Evolutionary conservation across 345 rosid species (phyloP).

Genomic region (Capsella bursapastoris): DNA sequence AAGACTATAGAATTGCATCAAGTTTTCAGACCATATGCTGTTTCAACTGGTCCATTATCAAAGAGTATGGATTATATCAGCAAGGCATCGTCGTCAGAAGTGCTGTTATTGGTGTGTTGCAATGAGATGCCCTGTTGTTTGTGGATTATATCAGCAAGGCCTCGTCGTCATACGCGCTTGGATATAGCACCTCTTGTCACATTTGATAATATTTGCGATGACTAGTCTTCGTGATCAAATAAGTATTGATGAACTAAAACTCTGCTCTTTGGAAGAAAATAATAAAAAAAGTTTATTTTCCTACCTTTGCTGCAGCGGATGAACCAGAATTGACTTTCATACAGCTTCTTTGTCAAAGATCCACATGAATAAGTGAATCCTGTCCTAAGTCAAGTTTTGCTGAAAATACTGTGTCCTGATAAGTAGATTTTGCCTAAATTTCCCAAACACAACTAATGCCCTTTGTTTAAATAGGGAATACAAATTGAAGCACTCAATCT

Average conservation of each 20-base stretch:
- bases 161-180: neutral
- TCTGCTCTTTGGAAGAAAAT: slow-evolving; percentile 92
- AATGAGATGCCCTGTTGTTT: too few relatives aligned
- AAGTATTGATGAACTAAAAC: slow-evolving; percentile 87
- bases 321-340: slow-evolving; percentile 82
- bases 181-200: neutral
- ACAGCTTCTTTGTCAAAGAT: slow-evolving; percentile 93
- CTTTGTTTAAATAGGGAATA: slow-evolving; percentile 6
- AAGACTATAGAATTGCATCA: too few relatives aligned
- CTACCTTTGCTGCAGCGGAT: slow-evolving; percentile 78
- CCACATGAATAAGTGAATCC: slow-evolving; percentile 72
- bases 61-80: too few relatives aligned
- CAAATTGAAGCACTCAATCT: neutral
- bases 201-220: slow-evolving; percentile 69
- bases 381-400: neutral
- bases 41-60: too few relatives aligned
- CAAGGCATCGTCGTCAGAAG: too few relatives aligned
- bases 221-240: slow-evolving; percentile 81
- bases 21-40: too few relatives aligned
- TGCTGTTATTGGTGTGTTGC: too few relatives aligned
- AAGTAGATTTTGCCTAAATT: neutral
- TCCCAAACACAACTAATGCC: neutral
- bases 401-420: neutral
- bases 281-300: slow-evolving; percentile 21
- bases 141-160: too few relatives aligned